Evolutionary conservation across 257 asterid genomes (phyloP).

Genomic region (Solanum habrochaites): DNA sequence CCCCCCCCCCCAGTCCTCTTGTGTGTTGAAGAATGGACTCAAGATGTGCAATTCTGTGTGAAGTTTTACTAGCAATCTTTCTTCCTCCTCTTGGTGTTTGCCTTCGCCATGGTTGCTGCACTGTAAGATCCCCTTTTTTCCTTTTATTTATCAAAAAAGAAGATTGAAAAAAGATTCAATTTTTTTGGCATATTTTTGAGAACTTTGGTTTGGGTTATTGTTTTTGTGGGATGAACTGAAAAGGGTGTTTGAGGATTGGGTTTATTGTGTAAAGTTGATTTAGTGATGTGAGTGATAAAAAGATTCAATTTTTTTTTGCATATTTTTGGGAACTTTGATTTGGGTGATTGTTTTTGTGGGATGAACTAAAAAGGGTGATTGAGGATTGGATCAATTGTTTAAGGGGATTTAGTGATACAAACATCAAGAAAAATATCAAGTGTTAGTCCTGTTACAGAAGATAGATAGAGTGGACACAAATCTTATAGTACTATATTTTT

Average conservation of each 20-base stretch:
- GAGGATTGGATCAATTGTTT: background rate
- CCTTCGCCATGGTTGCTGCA: slow-evolving; percentile 81
- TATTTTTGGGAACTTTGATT: background rate
- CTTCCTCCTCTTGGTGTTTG: slow-evolving; percentile 87
- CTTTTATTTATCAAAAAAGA: background rate
- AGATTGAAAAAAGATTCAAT: background rate
- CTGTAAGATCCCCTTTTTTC: slow-evolving; percentile 19
- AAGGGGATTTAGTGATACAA: background rate
- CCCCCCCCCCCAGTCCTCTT: background rate
- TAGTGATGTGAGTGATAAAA: background rate
- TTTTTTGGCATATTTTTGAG: background rate
- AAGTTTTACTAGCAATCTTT: slow-evolving; percentile 48
- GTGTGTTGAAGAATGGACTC: slow-evolving; percentile 25
- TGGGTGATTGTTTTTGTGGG: background rate
- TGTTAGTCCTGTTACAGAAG: background rate
- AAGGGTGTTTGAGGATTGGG: background rate
- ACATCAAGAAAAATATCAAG: background rate
- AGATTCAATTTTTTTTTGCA: background rate
- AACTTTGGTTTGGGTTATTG: background rate
- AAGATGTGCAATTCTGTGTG: slow-evolving; percentile 23
- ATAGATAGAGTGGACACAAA: background rate
- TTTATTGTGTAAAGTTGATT: background rate
- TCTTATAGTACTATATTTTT: background rate
- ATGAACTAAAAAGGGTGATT: background rate
- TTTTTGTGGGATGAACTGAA: background rate